These are phyloP conservation scores for Phytophthora pluvialis DNA, from an alignment of 352 stramenopile genomes.

Conservation along the genomic window DNA sequence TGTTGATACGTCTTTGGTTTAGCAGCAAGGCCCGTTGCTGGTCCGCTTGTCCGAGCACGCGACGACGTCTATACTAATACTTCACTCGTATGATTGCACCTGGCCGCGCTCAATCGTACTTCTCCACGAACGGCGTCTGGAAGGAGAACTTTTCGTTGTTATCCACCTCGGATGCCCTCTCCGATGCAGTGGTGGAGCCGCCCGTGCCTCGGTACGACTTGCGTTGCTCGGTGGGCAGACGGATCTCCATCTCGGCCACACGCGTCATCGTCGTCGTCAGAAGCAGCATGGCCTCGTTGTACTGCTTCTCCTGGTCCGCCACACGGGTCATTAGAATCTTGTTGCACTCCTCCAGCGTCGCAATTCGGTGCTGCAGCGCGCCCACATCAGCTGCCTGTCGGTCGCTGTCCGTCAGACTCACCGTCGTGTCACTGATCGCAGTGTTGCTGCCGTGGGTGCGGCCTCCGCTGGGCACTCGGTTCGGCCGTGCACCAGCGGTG, in stretches of 20 bases:
- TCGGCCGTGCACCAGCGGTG: constrained; percentile 33
- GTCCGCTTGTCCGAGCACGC: constrained; percentile 19
- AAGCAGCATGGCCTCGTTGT: constrained; percentile 87
- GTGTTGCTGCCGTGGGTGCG: constrained; percentile 46
- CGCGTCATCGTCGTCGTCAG: constrained; percentile 88
- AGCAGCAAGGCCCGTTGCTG: constrained; percentile 25
- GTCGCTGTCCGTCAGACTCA: constrained; percentile 61
- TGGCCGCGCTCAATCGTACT: constrained; percentile 50
- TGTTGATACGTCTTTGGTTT: constrained; percentile 21
- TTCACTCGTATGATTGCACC: constrained; percentile 33
- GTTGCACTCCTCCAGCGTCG: constrained; percentile 76
- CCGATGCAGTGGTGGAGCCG: constrained; percentile 55
- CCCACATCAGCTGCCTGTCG: constrained; percentile 48
- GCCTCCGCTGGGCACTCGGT: constrained; percentile 18
- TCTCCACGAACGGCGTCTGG: constrained; percentile 64
- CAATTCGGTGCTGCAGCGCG: constrained; percentile 60
- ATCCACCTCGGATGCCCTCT: constrained; percentile 52
- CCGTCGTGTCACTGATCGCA: constrained; percentile 54
- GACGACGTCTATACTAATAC: constrained; percentile 41
- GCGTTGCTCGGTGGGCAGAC: constrained; percentile 51
- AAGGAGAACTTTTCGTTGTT: constrained; percentile 57
- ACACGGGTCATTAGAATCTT: constrained; percentile 72
- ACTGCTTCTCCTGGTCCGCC: constrained; percentile 82
- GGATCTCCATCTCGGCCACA: constrained; percentile 85
- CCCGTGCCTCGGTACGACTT: constrained; percentile 57